Percentiles rank a stretch among this genome's conserved stretches.
Evolutionary conservation across 371 early-diverging fungal genomes (phyloP).

Genomic region (Mucor ambiguus): DNA sequence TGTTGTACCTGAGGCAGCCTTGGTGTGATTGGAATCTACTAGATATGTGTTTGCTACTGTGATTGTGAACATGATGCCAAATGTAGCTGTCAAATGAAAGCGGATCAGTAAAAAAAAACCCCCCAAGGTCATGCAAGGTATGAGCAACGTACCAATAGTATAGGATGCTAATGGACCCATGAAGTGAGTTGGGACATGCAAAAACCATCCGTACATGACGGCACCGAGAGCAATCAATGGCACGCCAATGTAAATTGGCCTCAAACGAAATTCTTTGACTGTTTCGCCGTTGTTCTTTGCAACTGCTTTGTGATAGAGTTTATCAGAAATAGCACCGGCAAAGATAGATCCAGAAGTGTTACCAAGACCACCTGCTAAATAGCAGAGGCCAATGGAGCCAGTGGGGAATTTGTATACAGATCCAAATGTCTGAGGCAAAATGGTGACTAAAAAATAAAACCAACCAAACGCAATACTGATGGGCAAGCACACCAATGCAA

Average conservation of each 20-base stretch:
- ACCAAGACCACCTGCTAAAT: conserved; percentile 54
- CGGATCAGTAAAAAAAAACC: not conserved
- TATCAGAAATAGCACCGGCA: conserved; percentile 44
- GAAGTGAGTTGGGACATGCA: conserved; percentile 27
- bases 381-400: conserved; percentile 51
- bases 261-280: conserved; percentile 26
- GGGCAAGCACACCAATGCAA: conserved; percentile 30
- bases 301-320: conserved; percentile 22
- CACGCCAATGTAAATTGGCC: conserved; percentile 30
- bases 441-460: conserved; percentile 53
- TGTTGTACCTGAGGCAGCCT: conserved; percentile 41
- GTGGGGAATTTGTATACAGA: conserved; percentile 46
- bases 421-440: conserved; percentile 43
- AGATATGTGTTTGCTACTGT: conserved; percentile 37
- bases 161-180: conserved; percentile 35
- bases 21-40: conserved; percentile 28
- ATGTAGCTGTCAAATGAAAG: conserved; percentile 15
- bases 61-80: conserved; percentile 42
- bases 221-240: conserved; percentile 29
- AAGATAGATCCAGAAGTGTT: conserved; percentile 44
- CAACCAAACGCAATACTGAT: conserved; percentile 47
- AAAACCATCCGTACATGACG: conserved; percentile 44
- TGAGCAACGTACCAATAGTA: conserved; percentile 15
- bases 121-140: not conserved
- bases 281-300: conserved; percentile 20